Conservation (phyloP, 371 early-diverging fungal species). For the Mucor saturninus region DNA sequence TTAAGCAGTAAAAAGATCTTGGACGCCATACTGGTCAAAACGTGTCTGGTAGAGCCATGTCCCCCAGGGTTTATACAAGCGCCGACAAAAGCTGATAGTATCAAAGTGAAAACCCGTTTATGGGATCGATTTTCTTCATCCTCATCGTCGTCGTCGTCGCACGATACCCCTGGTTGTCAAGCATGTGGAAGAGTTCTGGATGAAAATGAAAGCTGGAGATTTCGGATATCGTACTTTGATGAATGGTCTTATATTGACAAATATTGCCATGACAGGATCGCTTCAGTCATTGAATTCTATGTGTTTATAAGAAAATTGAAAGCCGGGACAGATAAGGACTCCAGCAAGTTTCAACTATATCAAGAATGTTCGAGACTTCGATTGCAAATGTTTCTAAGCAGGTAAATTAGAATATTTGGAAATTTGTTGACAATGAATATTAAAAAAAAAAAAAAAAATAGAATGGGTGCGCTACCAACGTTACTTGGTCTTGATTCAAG, state of each 20-base stretch:
- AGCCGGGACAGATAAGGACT: constrained; percentile 73
- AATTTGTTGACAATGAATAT: no score
- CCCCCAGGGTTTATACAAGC: constrained; percentile 12
- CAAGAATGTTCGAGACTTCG: constrained; percentile 73
- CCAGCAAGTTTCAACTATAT: constrained; percentile 68
- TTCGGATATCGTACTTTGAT: constrained; percentile 69
- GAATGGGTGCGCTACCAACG: constrained; percentile 26
- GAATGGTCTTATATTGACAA: constrained; percentile 83
- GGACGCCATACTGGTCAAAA: constrained; percentile 68
- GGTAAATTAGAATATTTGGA: constrained; percentile 15
- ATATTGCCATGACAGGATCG: constrained; percentile 80
- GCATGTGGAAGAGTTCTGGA: constrained; percentile 24
- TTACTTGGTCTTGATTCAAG: constrained; percentile 15
- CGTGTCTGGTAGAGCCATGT: constrained; percentile 50
- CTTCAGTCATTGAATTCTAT: constrained; percentile 86
- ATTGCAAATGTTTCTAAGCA: constrained; percentile 75
- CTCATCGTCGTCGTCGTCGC: constrained; percentile 17
- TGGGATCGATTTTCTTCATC: constrained; percentile 25
- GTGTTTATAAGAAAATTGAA: constrained; percentile 81
- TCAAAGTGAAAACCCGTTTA: constrained; percentile 12
- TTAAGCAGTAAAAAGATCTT: constrained; percentile 67
- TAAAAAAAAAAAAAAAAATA: background rate
- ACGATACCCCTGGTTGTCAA: constrained; percentile 51
- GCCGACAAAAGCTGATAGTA: background rate
- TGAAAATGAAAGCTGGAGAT: constrained; percentile 53